These are phyloP conservation scores for Cenchrus purpureus DNA, from an alignment of 176 grass and related monocot genomes.

Conservation along the genomic window DNA sequence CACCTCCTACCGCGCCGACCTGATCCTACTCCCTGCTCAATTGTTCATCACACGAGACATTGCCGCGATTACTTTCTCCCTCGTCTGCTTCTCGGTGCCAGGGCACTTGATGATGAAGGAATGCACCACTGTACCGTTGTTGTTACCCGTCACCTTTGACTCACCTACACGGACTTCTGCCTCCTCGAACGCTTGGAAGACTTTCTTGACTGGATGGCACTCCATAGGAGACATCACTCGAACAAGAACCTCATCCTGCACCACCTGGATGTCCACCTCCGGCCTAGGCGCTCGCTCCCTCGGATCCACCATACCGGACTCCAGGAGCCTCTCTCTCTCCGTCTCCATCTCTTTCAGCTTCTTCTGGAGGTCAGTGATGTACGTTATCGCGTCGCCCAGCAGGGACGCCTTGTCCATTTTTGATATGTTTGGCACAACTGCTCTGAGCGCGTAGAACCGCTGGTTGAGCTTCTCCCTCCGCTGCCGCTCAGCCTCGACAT, in stretches of 20 bases:
- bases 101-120: conserved; percentile 83
- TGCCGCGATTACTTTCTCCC: conserved; percentile 72
- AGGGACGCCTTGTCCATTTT: conserved; percentile 99
- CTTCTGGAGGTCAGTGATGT: conserved; percentile 96
- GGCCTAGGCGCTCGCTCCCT: conserved; percentile 49
- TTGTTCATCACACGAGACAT: conserved; percentile 67
- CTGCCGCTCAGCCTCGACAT: conserved; percentile 96
- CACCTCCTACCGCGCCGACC: conserved; percentile 13
- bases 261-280: conserved; percentile 80
- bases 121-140: conserved; percentile 63
- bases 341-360: conserved; percentile 91
- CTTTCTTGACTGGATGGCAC: conserved; percentile 67
- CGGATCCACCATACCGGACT: conserved; percentile 46
- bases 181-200: conserved; percentile 87
- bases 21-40: conserved; percentile 49
- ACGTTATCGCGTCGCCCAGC: conserved; percentile 78
- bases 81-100: conserved; percentile 79
- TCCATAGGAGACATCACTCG: conserved; percentile 76
- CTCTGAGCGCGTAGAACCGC: conserved; percentile 84
- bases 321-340: conserved; percentile 62
- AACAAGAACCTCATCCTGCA: conserved; percentile 82
- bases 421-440: conserved; percentile 94
- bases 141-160: conserved; percentile 69
- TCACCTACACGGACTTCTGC: conserved; percentile 66
- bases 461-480: conserved; percentile 99